These are phyloP conservation scores for Fragilariopsis cylindrus DNA, from an alignment of 108 stramenopile genomes.

Conservation along the genomic window DNA sequence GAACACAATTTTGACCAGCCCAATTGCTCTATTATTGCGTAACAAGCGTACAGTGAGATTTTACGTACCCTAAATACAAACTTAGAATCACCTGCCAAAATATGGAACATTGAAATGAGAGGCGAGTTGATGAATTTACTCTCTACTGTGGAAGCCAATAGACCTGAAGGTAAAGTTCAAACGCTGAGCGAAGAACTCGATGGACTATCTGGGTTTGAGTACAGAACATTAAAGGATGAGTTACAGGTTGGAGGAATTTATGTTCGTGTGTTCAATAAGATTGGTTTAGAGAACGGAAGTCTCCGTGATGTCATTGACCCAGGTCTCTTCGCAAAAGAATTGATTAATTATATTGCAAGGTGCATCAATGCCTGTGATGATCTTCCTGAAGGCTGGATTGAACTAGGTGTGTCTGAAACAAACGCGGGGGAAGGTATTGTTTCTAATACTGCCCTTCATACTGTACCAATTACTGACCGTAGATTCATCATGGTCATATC, in stretches of 20 bases:
- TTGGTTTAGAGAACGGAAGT: constrained; percentile 48
- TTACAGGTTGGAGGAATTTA: constrained; percentile 68
- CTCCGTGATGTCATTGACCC: constrained; percentile 48
- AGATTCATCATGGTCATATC: constrained; percentile 44
- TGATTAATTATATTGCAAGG: constrained; percentile 46
- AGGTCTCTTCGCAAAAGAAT: constrained; percentile 42
- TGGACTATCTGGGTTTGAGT: constrained; percentile 36
- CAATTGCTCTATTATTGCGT: constrained; percentile 60
- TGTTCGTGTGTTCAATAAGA: constrained; percentile 64
- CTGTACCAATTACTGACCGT: constrained; percentile 30
- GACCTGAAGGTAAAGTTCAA: constrained; percentile 25
- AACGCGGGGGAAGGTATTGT: constrained; percentile 8
- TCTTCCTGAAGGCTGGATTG: constrained; percentile 28
- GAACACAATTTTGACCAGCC: constrained; percentile 54
- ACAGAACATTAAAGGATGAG: constrained; percentile 50
- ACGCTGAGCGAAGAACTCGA: constrained; percentile 44
- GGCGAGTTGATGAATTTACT: constrained; percentile 55
- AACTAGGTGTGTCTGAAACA: background rate
- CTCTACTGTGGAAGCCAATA: constrained; percentile 34
- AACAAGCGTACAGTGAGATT: constrained; percentile 61
- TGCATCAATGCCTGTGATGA: constrained; percentile 31
- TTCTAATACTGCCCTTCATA: constrained; percentile 5
- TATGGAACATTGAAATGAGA: constrained; percentile 80
- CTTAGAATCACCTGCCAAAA: constrained; percentile 56
- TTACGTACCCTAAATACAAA: constrained; percentile 60